phyloP scores from a whole-genome alignment of 2,329 filamentous ascomycete species.

The Venturia nashicola region DNA sequence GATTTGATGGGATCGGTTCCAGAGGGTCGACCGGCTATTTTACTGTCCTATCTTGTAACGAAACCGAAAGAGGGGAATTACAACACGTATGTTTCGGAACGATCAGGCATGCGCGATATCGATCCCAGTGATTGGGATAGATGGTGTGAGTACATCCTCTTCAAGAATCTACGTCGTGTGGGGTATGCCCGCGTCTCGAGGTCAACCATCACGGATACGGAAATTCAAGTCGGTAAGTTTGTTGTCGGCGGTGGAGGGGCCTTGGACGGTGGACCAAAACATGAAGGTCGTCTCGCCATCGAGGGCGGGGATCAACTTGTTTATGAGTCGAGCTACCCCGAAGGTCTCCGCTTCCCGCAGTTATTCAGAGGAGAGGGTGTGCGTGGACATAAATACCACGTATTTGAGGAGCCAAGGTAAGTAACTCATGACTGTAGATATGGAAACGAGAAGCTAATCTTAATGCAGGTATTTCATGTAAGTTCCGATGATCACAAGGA shows the following conservation, averaged over 20 bases:
- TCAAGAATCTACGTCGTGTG: conserved; percentile 72
- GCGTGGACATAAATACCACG: conserved; percentile 82
- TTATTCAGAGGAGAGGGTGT: conserved; percentile 79
- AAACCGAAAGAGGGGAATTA: conserved; percentile 89
- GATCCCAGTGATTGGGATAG: conserved; percentile 88
- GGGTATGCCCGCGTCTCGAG: conserved; percentile 85
- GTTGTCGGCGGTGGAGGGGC: conserved; percentile 9
- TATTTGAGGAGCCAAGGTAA: conserved; percentile 85
- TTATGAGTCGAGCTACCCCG: conserved; percentile 60
- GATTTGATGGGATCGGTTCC: conserved; percentile 70
- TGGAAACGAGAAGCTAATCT: background rate
- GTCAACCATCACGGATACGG: conserved; percentile 90
- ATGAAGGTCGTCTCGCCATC: conserved; percentile 62
- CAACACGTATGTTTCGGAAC: conserved; percentile 81
- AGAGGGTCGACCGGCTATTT: conserved; percentile 58
- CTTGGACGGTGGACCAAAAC: background rate
- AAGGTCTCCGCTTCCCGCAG: conserved; percentile 69
- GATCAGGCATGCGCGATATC: conserved; percentile 89
- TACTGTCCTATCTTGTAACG: conserved; percentile 87
- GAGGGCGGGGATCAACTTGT: conserved; percentile 57
- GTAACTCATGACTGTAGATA: background rate
- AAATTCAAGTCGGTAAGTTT: conserved; percentile 60
- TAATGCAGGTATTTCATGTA: background rate
- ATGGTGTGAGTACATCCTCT: conserved; percentile 98
- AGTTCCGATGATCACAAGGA: background rate